Percentiles rank a stretch among this genome's conserved stretches.
These are phyloP conservation scores for Fusarium succisae DNA, from an alignment of 2,329 filamentous ascomycete species.

Conservation along the genomic window DNA sequence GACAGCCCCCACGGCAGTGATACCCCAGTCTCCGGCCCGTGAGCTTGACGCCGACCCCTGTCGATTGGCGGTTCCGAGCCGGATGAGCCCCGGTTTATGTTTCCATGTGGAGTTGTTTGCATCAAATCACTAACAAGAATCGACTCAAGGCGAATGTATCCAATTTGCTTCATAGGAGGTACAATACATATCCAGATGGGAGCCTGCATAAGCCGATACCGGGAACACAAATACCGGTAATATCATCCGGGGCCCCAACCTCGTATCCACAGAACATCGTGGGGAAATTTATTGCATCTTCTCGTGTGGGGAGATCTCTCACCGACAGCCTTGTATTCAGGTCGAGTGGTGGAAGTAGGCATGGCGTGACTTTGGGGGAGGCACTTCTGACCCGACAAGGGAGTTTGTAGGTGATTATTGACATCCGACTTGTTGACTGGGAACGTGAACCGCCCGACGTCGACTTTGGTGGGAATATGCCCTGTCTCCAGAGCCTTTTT, in stretches of 20 bases:
- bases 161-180: background rate
- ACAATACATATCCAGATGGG: background rate
- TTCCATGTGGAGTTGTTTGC: background rate
- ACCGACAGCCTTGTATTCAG: background rate
- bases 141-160: background rate
- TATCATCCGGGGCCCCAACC: constrained; percentile 29
- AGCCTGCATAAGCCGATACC: constrained; percentile 21
- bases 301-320: constrained; percentile 18
- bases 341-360: background rate
- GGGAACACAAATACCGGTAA: constrained; percentile 9
- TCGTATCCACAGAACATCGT: constrained; percentile 10
- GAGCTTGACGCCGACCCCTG: constrained; percentile 24
- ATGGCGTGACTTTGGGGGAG: constrained; percentile 36
- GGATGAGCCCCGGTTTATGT: constrained; percentile 11
- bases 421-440: constrained; percentile 26
- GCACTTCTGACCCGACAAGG: background rate
- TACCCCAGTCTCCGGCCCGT: constrained; percentile 11
- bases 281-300: constrained; percentile 18
- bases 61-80: constrained; percentile 7
- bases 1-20: constrained; percentile 4
- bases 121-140: background rate
- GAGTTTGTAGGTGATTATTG: background rate
- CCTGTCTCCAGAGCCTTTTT: constrained; percentile 42
- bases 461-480: constrained; percentile 43
- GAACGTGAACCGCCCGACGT: constrained; percentile 44